A percentile compares a stretch with the other conserved stretches of the same genome.
phyloP scores from a whole-genome alignment of 257 asterid species.

The Capsicum chinense region DNA sequence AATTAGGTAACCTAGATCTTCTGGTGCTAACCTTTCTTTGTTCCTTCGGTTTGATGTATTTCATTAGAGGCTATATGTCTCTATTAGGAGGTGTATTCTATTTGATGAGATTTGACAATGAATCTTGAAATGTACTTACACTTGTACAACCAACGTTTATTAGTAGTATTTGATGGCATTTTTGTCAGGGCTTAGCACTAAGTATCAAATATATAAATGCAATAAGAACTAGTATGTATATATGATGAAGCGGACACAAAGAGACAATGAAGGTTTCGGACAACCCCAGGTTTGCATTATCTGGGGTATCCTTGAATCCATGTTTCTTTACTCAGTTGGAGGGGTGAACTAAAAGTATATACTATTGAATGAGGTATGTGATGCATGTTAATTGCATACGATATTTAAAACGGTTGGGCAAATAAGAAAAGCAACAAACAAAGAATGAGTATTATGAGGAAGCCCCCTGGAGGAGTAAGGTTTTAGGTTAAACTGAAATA shows the following conservation, averaged over 20 bases:
- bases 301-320: neutral
- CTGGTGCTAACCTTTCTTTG: constrained; percentile 7
- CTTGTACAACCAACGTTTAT: neutral
- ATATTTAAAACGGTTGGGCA: neutral
- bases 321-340: neutral
- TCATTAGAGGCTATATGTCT: neutral
- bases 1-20: constrained; percentile 7
- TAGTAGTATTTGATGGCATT: neutral
- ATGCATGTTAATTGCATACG: neutral
- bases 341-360: neutral
- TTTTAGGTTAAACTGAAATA: constrained; percentile 10
- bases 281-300: neutral
- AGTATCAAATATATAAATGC: neutral
- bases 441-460: neutral
- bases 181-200: neutral
- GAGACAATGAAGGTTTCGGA: neutral
- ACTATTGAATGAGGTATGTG: neutral
- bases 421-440: neutral
- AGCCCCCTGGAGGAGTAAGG: neutral
- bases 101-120: neutral
- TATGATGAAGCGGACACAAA: neutral
- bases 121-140: neutral
- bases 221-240: too few relatives aligned
- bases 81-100: neutral
- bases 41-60: neutral